Base-by-base conservation (phyloP, 306 rosid genomes). In the Quercus gilva region DNA sequence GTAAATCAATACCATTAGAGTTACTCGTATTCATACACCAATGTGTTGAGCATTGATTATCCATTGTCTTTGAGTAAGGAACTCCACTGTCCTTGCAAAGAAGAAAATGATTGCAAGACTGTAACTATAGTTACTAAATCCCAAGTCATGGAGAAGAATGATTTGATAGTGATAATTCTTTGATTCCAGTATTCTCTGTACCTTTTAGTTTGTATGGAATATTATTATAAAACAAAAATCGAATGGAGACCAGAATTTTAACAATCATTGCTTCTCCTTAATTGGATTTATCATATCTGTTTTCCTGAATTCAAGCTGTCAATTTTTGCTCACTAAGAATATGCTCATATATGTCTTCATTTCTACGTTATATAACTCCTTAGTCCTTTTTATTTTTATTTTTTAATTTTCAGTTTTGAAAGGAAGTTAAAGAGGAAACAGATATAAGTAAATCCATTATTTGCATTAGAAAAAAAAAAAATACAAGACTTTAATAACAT, bases 21-120 rank as follows among this genome's bases (percentile, higher is more conserved):
- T 37, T 37, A 37, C 43, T 37, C 1, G 3, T 7, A 37, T 37
- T 37, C 45, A 37, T 37, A 37, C 45, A 37, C 2, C 45, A 37
- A 37, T 37, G 45, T 37, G 45, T 2, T 37, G 11, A 37, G 45
- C 45, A 7, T 37, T 37, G 11, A 37, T 37, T 37, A 37, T 37
- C 43, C 11, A 2, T 37, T 37, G 2, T 37, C 43, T 37, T 37
- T 7, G 43, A 37, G 43, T 7, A 37, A 7, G 43, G 43, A 37
- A 37, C 43, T 37, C 43, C 43, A 37, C 10, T 37, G 43, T 37
- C 43, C 1, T 37, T 94, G 97, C 82, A 18, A 92, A 76, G 90
- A 92, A 91, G 91, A 94, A 91, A 75, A 90, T 37, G 52, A 87
- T 86, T 28, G 99, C 91, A 31, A 92, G 94, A 86, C 18, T 4